Evolutionary conservation across 139 green algal genomes (phyloP), one percentile per base, ranked within the genome.

Genomic region (Tetratostichococcus sp.): DNA sequence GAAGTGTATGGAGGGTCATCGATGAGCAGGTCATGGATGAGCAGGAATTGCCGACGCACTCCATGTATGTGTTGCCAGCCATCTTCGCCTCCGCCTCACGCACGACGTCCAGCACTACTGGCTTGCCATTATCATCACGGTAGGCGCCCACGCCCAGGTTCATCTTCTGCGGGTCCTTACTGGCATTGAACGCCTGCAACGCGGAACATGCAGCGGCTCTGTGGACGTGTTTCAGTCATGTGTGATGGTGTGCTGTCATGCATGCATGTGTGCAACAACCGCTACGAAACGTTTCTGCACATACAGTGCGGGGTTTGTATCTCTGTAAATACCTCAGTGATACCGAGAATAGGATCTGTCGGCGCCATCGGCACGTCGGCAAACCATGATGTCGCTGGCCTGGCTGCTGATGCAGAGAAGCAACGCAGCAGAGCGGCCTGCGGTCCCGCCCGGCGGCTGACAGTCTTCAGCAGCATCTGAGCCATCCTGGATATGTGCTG

Each of bases 111-210:
- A 97, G 82, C 66, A 97, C 93, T 19, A 96, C 84, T 17, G 93
- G 93, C 79, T 94, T 85, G 28, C 93, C 89, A 23, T 90, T 58
- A 71, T 97, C 89, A 77, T 94, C 88, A 57, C 92, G 85, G 79
- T 97, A 97, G 1, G 92, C 91, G 28, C 92, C 91, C 85, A 94
- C 92, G 65, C 93, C 93, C 17, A 97, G 77, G 83, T 97, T 97
- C 31, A 97, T 94, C 77, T 97, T 97, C 23, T 87, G 33, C 0
- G 89, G 84, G 74, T 89, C 87, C 14, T 66, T 73, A 74, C 97
- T 92, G 0, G 88, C 87, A 32, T 94, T 59, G 59, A 91, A 93
- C 19, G 85, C 87, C 73, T 96, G 85, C 23, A 85, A 91, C 16
- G 93, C 77, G 35, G 86, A 85, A 0, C 88, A n/a, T n/a, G 72